Conservation (phyloP, 2,329 filamentous ascomycete genomes). For the Microsporum canis region DNA sequence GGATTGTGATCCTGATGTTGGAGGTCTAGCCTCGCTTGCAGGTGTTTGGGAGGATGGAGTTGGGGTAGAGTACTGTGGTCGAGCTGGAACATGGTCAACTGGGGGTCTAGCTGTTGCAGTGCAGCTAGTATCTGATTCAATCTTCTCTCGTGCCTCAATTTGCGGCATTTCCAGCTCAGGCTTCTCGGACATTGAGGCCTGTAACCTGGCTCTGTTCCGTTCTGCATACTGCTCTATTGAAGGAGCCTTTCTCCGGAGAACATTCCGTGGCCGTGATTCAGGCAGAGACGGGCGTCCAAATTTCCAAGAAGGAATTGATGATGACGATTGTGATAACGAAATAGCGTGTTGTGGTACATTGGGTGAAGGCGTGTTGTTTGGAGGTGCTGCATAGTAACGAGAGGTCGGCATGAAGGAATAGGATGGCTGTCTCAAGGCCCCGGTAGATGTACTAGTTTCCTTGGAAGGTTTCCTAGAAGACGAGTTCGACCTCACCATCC, state of each 20-base stretch:
- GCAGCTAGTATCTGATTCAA: background rate
- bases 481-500: conserved; percentile 4
- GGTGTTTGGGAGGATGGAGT: background rate
- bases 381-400: background rate
- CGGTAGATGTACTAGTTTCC: conserved; percentile 6
- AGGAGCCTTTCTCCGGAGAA: conserved; percentile 33
- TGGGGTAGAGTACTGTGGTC: background rate
- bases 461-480: conserved; percentile 16
- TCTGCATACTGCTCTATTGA: conserved; percentile 28
- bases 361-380: background rate
- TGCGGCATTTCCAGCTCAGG: background rate
- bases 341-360: background rate
- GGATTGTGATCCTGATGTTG: background rate
- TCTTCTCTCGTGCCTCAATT: background rate
- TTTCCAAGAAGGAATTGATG: background rate
- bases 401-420: background rate
- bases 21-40: background rate
- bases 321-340: background rate
- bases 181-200: background rate
- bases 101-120: background rate
- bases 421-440: background rate
- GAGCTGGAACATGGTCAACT: background rate
- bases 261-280: conserved; percentile 26
- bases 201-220: conserved; percentile 4
- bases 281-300: background rate